Evolutionary conservation across 2,329 filamentous ascomycete genomes (phyloP), one percentile per base, ranked within the genome.

Genomic region (Cytospora piceae): DNA sequence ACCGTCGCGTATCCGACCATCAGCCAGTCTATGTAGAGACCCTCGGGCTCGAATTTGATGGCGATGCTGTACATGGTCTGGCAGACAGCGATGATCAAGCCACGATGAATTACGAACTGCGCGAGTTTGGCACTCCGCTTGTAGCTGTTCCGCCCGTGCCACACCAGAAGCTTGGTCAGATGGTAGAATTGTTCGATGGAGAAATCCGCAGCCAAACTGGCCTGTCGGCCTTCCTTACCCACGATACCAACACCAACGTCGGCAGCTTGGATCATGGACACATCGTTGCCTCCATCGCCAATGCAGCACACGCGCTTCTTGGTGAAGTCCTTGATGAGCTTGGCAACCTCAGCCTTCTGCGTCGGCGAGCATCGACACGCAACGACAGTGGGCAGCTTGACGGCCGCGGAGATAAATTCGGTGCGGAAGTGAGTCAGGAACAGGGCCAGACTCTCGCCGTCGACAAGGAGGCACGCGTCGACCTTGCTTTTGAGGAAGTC

Each of bases 31-130:
- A 90, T 93, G 82, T 98, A 99, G 11, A 99, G 81, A 34, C 94
- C 95, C 72, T 96, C 93, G 0, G 95, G 96, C 75, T 97, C 93
- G 74, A 97, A 97, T 67, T 90, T 87, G 66, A 92, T 90, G 7
- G 94, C 94, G 68, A 98, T 96, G 75, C 92, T 96, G 81, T 94
- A 99, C 84, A 99, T 93, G 0, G 95, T 98, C 80, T 99, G 95
- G 73, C 94, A 97, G 32, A 98, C 93, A 62, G 88, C 90, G 73
- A 99, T 96, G 73, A 99, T 97, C 54, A 99, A 82, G 59, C 95
- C 95, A 73, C 95, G 91, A 75, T 99, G 96, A 72, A 99, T 99
- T 72, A 99, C 94, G 77, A 99, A 99, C 76, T 98, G 96, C 0
- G 92, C 93, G 29, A 99, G 86, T 79, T 99, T 99, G 32, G 95